These are phyloP conservation scores for Gonium pectorale DNA, from an alignment of 139 green algal genomes.

Conservation along the genomic window DNA sequence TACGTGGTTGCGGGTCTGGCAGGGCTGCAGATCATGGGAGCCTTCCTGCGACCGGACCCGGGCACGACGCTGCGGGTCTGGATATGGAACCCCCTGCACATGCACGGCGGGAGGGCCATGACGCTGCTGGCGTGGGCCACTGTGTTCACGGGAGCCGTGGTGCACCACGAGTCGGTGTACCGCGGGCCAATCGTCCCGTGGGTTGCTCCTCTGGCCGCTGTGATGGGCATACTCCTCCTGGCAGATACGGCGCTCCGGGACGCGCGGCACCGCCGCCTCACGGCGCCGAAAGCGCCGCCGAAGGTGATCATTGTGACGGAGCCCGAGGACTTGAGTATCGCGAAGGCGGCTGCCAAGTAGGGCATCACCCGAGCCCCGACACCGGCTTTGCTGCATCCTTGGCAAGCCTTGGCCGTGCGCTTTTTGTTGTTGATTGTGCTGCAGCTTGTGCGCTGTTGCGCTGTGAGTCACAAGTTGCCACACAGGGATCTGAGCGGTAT, in stretches of 20 bases:
- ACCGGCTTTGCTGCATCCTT: too few relatives aligned
- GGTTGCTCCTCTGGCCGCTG: neutral
- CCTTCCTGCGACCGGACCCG: conserved; percentile 26
- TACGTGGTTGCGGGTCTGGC: conserved; percentile 13
- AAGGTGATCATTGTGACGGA: too few relatives aligned
- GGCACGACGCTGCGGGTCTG: neutral
- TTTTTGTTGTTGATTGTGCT: too few relatives aligned
- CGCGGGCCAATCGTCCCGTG: neutral
- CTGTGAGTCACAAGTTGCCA: too few relatives aligned
- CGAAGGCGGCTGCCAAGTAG: too few relatives aligned
- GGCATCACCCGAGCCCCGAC: too few relatives aligned
- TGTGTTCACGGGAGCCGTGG: neutral
- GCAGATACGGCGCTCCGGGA: conserved; percentile 13
- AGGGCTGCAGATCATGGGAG: conserved; percentile 7
- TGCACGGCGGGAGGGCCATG: neutral
- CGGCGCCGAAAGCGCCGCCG: too few relatives aligned
- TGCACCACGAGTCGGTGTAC: conserved; percentile 13
- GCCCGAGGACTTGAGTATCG: too few relatives aligned
- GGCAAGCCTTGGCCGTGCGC: too few relatives aligned
- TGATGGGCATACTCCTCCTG: conserved; percentile 13
- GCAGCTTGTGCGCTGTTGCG: too few relatives aligned
- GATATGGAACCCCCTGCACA: conserved; percentile 36
- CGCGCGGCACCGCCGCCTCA: too few relatives aligned
- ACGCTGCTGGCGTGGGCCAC: conserved; percentile 19
- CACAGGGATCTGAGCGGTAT: too few relatives aligned